A percentile compares a stretch with the other conserved stretches of the same genome.
phyloP scores from a whole-genome alignment of 495 filamentous ascomycete species.

The Penicillium riverlandense region DNA sequence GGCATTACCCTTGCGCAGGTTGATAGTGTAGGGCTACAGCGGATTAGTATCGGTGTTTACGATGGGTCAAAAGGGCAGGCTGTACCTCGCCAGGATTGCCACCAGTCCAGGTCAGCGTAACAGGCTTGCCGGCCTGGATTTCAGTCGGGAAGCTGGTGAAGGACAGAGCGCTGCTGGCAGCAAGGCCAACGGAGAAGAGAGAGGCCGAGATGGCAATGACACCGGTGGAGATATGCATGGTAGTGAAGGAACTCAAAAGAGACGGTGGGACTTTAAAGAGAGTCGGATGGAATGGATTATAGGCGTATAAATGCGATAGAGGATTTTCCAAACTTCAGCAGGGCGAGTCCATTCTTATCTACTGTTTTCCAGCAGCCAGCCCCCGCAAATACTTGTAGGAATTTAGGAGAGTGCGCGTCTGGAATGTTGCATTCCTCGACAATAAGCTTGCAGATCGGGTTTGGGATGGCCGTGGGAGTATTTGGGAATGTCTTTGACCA shows the following conservation, averaged over 20 bases:
- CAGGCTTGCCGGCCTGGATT: slow-evolving; percentile 30
- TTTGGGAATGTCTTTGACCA: background rate
- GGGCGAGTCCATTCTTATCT: slow-evolving; percentile 13
- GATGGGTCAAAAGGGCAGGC: too few relatives aligned
- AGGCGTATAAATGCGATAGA: slow-evolving; percentile 2
- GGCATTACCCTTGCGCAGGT: slow-evolving; percentile 34
- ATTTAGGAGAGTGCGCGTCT: slow-evolving; percentile 1
- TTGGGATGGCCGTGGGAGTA: too few relatives aligned
- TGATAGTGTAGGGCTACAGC: slow-evolving; percentile 33
- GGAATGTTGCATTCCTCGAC: slow-evolving; percentile 23
- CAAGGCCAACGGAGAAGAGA: slow-evolving; percentile 12
- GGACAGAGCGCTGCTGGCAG: slow-evolving; percentile 24
- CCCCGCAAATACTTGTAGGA: slow-evolving; percentile 10
- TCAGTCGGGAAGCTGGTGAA: slow-evolving; percentile 38
- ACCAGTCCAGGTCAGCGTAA: slow-evolving; percentile 36
- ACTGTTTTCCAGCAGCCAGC: background rate
- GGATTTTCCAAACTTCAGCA: too few relatives aligned
- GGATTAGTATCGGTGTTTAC: background rate
- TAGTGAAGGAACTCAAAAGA: background rate
- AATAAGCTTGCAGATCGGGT: too few relatives aligned
- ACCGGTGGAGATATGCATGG: slow-evolving; percentile 18
- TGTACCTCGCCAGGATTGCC: slow-evolving; percentile 15
- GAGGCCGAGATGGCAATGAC: slow-evolving; percentile 29
- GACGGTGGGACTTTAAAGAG: slow-evolving; percentile 10
- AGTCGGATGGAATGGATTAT: slow-evolving; percentile 6